phyloP scores from a whole-genome alignment of 2,329 filamentous ascomycete genomes.

The Diaporthe sp. region DNA sequence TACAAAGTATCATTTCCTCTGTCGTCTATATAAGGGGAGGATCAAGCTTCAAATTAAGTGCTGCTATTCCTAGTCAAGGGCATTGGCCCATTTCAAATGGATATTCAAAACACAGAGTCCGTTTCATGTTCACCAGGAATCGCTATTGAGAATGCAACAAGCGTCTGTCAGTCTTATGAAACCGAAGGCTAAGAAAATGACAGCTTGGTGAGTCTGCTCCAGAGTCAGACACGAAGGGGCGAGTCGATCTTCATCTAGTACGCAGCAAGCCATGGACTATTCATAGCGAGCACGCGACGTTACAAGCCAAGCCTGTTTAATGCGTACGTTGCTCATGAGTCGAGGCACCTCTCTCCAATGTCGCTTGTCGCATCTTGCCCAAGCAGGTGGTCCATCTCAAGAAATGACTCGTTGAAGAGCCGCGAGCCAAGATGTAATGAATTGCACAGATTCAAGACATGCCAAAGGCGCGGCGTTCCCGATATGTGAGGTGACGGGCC shows the following conservation, averaged over 20 bases:
- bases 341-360: not conserved
- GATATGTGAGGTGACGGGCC: not conserved
- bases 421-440: not conserved
- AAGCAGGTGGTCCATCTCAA: not conserved
- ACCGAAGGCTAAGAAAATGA: not conserved
- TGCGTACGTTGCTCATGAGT: not conserved
- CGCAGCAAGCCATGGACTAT: not conserved
- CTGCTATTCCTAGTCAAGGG: not conserved
- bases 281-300: not conserved
- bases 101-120: not conserved
- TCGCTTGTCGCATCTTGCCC: not conserved
- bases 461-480: not conserved
- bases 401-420: not conserved
- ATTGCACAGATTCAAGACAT: not conserved
- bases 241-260: not conserved
- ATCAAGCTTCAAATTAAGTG: not conserved
- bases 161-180: not conserved
- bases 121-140: not conserved
- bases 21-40: not conserved
- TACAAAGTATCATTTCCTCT: not conserved
- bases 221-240: not conserved
- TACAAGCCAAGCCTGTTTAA: not conserved
- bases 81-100: not conserved
- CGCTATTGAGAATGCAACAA: not conserved
- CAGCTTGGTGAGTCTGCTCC: not conserved